These are phyloP conservation scores for Picea abies DNA, from an alignment of 83 land plant species.

Conservation along the genomic window DNA sequence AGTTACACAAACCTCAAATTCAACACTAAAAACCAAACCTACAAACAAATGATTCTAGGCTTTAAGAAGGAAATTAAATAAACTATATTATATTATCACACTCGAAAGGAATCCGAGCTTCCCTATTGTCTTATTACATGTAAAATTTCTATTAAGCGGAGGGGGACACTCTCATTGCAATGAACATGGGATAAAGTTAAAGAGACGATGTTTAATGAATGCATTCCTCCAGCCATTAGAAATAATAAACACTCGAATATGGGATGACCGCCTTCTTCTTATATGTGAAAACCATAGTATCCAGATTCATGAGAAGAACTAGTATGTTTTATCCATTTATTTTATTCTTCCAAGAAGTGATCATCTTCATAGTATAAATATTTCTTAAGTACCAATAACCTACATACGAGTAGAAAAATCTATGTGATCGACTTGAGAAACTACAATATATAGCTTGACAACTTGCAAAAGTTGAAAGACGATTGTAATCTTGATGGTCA, in stretches of 20 bases:
- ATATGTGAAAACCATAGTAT: background rate
- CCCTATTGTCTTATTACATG: too few species aligned
- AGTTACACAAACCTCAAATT: too few species aligned
- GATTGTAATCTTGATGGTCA: conserved; percentile 39
- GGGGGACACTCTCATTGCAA: too few species aligned
- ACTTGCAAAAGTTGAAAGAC: conserved; percentile 40
- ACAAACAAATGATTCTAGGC: background rate
- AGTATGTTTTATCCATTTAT: background rate
- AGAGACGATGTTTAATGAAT: background rate
- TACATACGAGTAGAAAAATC: too few species aligned
- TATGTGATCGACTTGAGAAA: too few species aligned
- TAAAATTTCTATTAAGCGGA: too few species aligned
- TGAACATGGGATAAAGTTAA: too few species aligned
- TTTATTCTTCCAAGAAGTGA: too few species aligned
- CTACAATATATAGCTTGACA: too few species aligned
- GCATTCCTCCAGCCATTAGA: background rate
- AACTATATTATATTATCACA: too few species aligned
- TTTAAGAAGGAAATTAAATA: background rate
- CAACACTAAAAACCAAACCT: background rate
- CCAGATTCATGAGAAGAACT: conserved; percentile 11
- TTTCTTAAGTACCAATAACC: background rate
- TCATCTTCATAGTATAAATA: background rate
- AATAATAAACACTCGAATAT: background rate
- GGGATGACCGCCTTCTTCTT: background rate
- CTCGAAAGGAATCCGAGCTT: too few species aligned